Percentiles rank a stretch among this genome's conserved stretches.
These are phyloP conservation scores for Hirschfeldia incana DNA, from an alignment of 345 rosid species.

Conservation along the genomic window DNA sequence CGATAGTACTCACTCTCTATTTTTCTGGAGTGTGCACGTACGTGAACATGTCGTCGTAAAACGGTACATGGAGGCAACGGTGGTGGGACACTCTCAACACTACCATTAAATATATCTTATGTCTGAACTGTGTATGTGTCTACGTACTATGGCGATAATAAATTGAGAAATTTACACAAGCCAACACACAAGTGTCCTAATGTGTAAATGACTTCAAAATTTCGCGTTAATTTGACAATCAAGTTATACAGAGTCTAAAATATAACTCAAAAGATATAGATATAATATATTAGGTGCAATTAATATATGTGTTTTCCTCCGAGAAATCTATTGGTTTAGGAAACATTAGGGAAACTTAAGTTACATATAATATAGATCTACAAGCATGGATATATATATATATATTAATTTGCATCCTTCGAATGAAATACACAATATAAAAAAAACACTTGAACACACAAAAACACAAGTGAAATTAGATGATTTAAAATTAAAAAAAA, in stretches of 20 bases:
- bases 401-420: no score
- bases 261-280: not conserved
- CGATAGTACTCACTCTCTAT: constrained; percentile 11
- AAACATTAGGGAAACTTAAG: not conserved
- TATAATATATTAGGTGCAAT: not conserved
- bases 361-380: not conserved
- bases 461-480: no score
- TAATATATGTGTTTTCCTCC: not conserved
- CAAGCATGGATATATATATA: no score
- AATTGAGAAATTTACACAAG: no score
- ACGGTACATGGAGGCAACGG: constrained; percentile 28
- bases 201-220: no score
- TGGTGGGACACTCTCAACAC: constrained; percentile 30
- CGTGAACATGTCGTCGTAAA: constrained; percentile 32
- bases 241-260: not conserved
- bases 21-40: constrained; percentile 27
- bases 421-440: no score
- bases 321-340: not conserved
- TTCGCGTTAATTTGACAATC: not conserved
- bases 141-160: not conserved
- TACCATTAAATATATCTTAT: not conserved
- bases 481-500: no score
- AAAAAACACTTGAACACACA: no score
- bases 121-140: not conserved
- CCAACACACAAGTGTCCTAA: no score